Evolutionary conservation across 2,329 filamentous ascomycete genomes (phyloP).

Genomic region (Sarocladium brachiariae): DNA sequence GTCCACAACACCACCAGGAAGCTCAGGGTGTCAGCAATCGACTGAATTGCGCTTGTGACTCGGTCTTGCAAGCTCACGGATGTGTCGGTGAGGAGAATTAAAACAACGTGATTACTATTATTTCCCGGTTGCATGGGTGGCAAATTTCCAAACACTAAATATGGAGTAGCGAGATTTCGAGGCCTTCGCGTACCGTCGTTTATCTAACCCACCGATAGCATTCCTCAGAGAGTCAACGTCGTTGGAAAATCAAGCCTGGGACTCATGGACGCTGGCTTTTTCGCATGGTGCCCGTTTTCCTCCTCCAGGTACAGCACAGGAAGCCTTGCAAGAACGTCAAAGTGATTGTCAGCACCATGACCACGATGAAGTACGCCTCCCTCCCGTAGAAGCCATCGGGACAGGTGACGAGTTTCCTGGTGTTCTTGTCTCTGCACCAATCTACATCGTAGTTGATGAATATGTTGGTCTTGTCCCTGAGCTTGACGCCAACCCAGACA

Average conservation of each 20-base stretch:
- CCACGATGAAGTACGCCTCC: slow-evolving; percentile 28
- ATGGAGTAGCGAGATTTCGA: too few species aligned
- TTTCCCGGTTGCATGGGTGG: too few species aligned
- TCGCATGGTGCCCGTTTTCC: background rate
- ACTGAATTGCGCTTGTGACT: too few species aligned
- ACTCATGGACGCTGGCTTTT: background rate
- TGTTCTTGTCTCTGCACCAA: background rate
- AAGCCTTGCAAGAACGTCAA: background rate
- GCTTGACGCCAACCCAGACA: slow-evolving; percentile 83
- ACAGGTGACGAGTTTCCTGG: background rate
- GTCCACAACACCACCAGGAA: too few species aligned
- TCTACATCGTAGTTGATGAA: slow-evolving; percentile 52
- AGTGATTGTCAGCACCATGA: background rate
- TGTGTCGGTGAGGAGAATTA: too few species aligned
- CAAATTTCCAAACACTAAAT: too few species aligned
- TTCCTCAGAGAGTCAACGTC: too few species aligned
- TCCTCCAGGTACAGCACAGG: background rate
- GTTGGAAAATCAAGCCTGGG: background rate
- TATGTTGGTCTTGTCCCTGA: slow-evolving; percentile 81
- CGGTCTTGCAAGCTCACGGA: too few species aligned
- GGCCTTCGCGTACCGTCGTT: too few species aligned
- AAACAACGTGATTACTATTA: too few species aligned
- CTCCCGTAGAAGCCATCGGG: background rate
- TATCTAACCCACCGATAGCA: background rate
- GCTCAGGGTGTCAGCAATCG: too few species aligned